A percentile compares a stretch with the other conserved stretches of the same genome.
These are phyloP conservation scores for Tolypocladium album DNA, from an alignment of 2,329 filamentous ascomycete species.

Conservation along the genomic window DNA sequence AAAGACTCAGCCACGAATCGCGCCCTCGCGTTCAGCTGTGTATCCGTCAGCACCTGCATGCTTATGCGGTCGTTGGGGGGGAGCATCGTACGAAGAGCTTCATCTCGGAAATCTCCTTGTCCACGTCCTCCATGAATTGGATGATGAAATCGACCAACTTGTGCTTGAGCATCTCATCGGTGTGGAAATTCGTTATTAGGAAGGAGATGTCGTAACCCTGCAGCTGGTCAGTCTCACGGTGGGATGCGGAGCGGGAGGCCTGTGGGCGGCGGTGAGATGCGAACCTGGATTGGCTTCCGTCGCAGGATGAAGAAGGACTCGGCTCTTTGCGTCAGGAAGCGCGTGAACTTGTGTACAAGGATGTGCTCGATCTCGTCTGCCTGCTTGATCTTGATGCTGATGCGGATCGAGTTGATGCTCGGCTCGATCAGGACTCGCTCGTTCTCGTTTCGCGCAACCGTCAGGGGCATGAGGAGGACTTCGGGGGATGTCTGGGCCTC, in stretches of 20 bases:
- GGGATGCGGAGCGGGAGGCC: neutral
- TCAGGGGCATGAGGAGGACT: constrained; percentile 83
- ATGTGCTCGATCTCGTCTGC: constrained; percentile 98
- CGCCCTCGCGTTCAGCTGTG: constrained; percentile 84
- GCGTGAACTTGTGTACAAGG: constrained; percentile 94
- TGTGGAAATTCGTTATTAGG: constrained; percentile 97
- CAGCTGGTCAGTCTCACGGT: constrained; percentile 8
- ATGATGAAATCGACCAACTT: constrained; percentile 99
- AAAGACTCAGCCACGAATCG: constrained; percentile 98
- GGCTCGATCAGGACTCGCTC: constrained; percentile 95
- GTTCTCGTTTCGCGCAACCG: constrained; percentile 89
- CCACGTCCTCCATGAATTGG: constrained; percentile 98
- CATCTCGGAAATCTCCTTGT: constrained; percentile 99
- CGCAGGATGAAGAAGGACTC: constrained; percentile 95
- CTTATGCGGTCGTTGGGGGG: neutral
- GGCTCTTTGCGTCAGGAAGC: constrained; percentile 90
- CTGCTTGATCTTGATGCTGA: constrained; percentile 99
- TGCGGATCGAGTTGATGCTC: constrained; percentile 90
- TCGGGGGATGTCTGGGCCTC: constrained; percentile 90
- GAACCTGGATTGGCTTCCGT: constrained; percentile 87
- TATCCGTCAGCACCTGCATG: constrained; percentile 7
- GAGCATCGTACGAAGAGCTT: constrained; percentile 78
- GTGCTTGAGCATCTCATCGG: constrained; percentile 97
- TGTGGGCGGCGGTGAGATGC: constrained; percentile 6
- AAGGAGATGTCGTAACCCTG: constrained; percentile 98